A percentile compares a stretch with the other conserved stretches of the same genome.
Evolutionary conservation across 768 basidiomycete genomes (phyloP).

Genomic region (Xerocomellus amylosporus): DNA sequence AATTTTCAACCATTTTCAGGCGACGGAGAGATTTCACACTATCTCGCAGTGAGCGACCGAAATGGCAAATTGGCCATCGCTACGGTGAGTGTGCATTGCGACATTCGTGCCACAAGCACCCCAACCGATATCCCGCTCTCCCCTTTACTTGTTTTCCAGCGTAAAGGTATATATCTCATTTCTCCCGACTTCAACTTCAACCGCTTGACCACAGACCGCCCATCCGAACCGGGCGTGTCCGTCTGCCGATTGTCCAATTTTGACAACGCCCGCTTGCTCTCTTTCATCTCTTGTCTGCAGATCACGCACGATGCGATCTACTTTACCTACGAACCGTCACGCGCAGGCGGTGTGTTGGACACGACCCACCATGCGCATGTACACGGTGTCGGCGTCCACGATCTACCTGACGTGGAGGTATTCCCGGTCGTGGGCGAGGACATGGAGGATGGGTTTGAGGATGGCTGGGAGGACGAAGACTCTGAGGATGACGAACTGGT

Average conservation of each 20-base stretch:
- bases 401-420: background rate
- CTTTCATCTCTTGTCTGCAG: slow-evolving; percentile 49
- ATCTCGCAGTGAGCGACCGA: slow-evolving; percentile 46
- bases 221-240: slow-evolving; percentile 33
- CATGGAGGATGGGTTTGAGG: slow-evolving; percentile 8
- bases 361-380: background rate
- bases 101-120: background rate
- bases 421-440: slow-evolving; percentile 9
- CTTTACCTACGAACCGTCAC: slow-evolving; percentile 35
- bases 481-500: slow-evolving; percentile 11
- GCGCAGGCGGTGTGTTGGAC: background rate
- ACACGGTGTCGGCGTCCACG: background rate
- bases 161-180: slow-evolving; percentile 26
- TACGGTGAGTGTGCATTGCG: slow-evolving; percentile 35
- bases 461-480: slow-evolving; percentile 17
- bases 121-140: background rate
- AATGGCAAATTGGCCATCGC: slow-evolving; percentile 44
- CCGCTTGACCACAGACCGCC: slow-evolving; percentile 25
- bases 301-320: slow-evolving; percentile 53
- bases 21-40: slow-evolving; percentile 34
- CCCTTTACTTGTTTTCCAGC: background rate
- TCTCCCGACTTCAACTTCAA: slow-evolving; percentile 26
- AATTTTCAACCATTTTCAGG: slow-evolving; percentile 22
- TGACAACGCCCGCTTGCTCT: slow-evolving; percentile 15
- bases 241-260: slow-evolving; percentile 19